These are phyloP conservation scores for Myriosclerotinia duriaeana DNA, from an alignment of 2,329 filamentous ascomycete species.

Conservation along the genomic window DNA sequence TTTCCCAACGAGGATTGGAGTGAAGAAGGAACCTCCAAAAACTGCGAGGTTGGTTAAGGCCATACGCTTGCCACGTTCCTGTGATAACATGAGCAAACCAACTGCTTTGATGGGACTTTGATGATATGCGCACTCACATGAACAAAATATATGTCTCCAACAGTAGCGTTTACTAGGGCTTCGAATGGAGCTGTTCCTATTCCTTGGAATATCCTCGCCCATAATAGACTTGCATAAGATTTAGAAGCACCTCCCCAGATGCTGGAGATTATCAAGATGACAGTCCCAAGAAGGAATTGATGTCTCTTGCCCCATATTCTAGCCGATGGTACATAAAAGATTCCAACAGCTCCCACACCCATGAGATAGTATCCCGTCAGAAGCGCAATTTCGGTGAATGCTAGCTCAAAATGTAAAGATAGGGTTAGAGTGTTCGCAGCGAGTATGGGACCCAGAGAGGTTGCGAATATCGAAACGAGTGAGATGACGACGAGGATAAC, in stretches of 20 bases:
- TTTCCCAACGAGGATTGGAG: conserved; percentile 86
- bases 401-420: conserved; percentile 60
- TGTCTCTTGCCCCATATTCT: conserved; percentile 93
- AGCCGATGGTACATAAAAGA: conserved; percentile 83
- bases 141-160: conserved; percentile 89
- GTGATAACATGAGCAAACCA: neutral
- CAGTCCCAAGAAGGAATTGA: conserved; percentile 74
- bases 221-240: conserved; percentile 71
- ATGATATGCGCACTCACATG: conserved; percentile 55
- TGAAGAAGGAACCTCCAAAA: conserved; percentile 71
- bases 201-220: conserved; percentile 81
- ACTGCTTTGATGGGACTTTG: neutral
- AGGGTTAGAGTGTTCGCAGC: conserved; percentile 84
- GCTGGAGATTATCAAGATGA: conserved; percentile 71
- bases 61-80: conserved; percentile 82
- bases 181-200: conserved; percentile 87
- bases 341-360: conserved; percentile 76
- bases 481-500: conserved; percentile 76
- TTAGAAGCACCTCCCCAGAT: conserved; percentile 70
- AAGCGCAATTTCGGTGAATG: conserved; percentile 75
- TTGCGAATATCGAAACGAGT: conserved; percentile 77
- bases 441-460: conserved; percentile 80
- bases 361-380: conserved; percentile 86
- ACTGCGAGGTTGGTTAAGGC: conserved; percentile 72
- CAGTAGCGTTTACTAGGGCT: conserved; percentile 80